Evolutionary conservation across 2,329 filamentous ascomycete species (phyloP).

Genomic region (Pyricularia pennisetigena): DNA sequence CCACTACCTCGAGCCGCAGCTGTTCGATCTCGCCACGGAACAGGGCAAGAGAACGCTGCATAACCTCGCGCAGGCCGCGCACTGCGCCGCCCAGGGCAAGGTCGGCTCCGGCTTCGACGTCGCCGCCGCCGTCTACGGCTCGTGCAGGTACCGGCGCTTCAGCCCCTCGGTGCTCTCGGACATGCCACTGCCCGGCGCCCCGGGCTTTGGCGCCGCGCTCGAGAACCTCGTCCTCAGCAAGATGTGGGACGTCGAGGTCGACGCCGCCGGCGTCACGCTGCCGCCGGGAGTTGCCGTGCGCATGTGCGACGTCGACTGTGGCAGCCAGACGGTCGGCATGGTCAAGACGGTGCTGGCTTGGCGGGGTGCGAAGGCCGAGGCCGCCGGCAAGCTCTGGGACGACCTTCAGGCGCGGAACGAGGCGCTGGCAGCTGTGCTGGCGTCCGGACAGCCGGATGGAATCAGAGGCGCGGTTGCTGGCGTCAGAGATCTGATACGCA

Average conservation of each 20-base stretch:
- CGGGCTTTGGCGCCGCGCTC: conserved; percentile 58
- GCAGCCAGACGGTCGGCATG: conserved; percentile 89
- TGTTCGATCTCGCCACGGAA: conserved; percentile 47
- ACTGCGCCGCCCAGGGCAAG: conserved; percentile 95
- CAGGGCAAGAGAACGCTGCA: conserved; percentile 58
- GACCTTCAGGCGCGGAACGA: conserved; percentile 68
- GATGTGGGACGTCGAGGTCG: conserved; percentile 72
- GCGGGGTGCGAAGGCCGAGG: conserved; percentile 54
- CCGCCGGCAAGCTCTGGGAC: conserved; percentile 64
- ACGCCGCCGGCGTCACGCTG: conserved; percentile 46
- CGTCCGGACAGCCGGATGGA: conserved; percentile 28
- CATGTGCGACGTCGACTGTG: conserved; percentile 95
- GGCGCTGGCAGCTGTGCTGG: conserved; percentile 53
- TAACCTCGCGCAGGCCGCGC: conserved; percentile 86
- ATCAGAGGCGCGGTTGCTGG: conserved; percentile 36
- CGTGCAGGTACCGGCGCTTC: conserved; percentile 87
- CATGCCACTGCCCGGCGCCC: conserved; percentile 55
- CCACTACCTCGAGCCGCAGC: conserved; percentile 55
- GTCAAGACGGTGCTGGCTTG: conserved; percentile 84
- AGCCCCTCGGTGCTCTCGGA: conserved; percentile 62
- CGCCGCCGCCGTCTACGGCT: conserved; percentile 84
- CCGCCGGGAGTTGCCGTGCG: conserved; percentile 67
- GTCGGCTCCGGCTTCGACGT: conserved; percentile 95
- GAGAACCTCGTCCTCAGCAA: conserved; percentile 49
- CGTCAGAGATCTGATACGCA: conserved; percentile 55